These are phyloP conservation scores for Zea luxurians DNA, from an alignment of 176 grass and related monocot genomes.

Conservation along the genomic window DNA sequence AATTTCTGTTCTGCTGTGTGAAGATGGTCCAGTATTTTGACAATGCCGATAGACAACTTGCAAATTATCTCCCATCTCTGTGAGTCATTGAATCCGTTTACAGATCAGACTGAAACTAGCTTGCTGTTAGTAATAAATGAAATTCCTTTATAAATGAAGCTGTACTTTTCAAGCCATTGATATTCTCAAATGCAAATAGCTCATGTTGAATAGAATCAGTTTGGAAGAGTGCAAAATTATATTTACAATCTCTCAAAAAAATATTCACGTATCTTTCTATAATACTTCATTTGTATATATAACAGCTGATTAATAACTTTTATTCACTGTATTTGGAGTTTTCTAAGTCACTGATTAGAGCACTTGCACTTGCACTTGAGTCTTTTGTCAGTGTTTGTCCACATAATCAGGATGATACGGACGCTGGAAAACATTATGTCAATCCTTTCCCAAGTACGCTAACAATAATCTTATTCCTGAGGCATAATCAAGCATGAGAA, in stretches of 20 bases:
- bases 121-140: not conserved
- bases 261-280: too few species aligned
- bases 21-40: slow-evolving; percentile 78
- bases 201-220: too few species aligned
- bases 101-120: not conserved
- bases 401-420: not conserved
- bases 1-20: slow-evolving; percentile 61
- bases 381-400: too few species aligned
- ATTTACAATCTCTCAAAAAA: too few species aligned
- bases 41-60: slow-evolving; percentile 75
- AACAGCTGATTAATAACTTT: too few species aligned
- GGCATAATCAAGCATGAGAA: not conserved
- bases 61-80: slow-evolving; percentile 81
- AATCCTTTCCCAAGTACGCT: not conserved
- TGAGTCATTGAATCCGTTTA: slow-evolving; percentile 80
- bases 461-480: not conserved
- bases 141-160: slow-evolving; percentile 1
- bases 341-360: too few species aligned
- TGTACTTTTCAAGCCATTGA: not conserved
- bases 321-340: too few species aligned
- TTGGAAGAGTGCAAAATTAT: too few species aligned
- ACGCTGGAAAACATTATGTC: not conserved
- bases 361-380: too few species aligned
- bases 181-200: not conserved
- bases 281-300: too few species aligned